A percentile compares a stretch with the other conserved stretches of the same genome.
phyloP scores from a whole-genome alignment of 257 asterid genomes.

The Linaria vulgaris region DNA sequence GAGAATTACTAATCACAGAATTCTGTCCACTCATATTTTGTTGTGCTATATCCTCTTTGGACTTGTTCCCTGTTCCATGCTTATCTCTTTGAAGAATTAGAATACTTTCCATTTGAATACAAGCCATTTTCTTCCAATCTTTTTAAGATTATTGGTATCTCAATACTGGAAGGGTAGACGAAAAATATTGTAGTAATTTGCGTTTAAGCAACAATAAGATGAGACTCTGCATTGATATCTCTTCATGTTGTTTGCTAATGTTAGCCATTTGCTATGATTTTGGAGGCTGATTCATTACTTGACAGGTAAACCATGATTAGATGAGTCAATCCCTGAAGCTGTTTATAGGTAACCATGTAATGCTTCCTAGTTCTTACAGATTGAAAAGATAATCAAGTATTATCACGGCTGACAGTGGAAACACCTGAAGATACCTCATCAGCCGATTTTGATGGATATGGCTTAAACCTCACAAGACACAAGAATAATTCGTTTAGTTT shows the following conservation, averaged over 20 bases:
- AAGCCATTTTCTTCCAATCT: background rate
- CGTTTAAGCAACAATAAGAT: background rate
- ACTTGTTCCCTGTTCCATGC: background rate
- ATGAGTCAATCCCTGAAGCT: constrained; percentile 1
- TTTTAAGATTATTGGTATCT: background rate
- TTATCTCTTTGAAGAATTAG: background rate
- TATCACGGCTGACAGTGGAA: too few species aligned
- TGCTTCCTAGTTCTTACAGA: background rate
- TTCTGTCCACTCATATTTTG: background rate
- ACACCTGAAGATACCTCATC: background rate
- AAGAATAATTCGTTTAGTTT: background rate
- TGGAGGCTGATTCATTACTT: background rate
- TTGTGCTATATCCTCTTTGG: background rate
- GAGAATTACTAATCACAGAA: background rate
- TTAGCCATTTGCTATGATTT: constrained; percentile 7
- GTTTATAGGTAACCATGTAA: constrained; percentile 1
- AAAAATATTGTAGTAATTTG: background rate
- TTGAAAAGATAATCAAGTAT: too few species aligned
- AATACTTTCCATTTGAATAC: background rate
- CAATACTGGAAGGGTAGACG: background rate
- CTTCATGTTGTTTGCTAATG: background rate
- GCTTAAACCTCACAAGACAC: background rate
- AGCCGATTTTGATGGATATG: background rate
- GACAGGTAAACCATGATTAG: background rate
- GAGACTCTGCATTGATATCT: background rate